Base-by-base conservation (phyloP, 2,329 filamentous ascomycete genomes). In the Macrophomina pseudophaseolina region DNA sequence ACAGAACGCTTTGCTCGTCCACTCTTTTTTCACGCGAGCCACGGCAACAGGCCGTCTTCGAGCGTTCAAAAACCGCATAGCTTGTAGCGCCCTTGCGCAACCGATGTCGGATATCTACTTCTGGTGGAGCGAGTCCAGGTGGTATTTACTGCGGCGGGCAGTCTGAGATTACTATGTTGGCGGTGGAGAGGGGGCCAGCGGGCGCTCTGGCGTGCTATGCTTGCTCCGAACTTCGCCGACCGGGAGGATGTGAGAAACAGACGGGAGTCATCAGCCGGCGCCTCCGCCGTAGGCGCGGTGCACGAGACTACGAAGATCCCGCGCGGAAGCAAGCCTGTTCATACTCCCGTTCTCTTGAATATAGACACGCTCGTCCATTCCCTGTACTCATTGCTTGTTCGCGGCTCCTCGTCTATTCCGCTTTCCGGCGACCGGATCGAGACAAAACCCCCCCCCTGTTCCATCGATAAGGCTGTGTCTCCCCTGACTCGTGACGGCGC, bases 181-280 rank as follows among this genome's bases (percentile, higher is more conserved):
- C 11, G 63, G 51, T 65, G 51, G 63, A 65, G 63, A 65, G 52
- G 51, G 40, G 51, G 40, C 40, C 28, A 23, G 63, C 63, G 63
- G 63, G 63, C 63, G 51, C 63, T 40, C 33, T 56, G 35, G 30
- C 63, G 63, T 65, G 51, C 63, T 56, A 65, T 65, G 63, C 51
- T 65, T 65, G 52, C 63, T 65, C 63, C 63, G 63, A 65, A 56
- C 63, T 65, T 65, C 51, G 63, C 63, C 63, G 63, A 40, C 35
- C 35, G 53, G 5, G 18, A 32, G 23, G 23, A 42, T 30, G 42
- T 14, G n/a, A 35, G 16, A 42, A 18, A 33, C 56, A 32, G 56
- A 23, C 23, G 23, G 23, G 2, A 38, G 35, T 12, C 11, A 12
- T 35, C 58, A 48, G 44, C 58, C 58, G 30, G 58, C 49, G 30